These are phyloP conservation scores for Oryza glaberrima DNA, from an alignment of 176 grass and related monocot genomes.

Conservation along the genomic window DNA sequence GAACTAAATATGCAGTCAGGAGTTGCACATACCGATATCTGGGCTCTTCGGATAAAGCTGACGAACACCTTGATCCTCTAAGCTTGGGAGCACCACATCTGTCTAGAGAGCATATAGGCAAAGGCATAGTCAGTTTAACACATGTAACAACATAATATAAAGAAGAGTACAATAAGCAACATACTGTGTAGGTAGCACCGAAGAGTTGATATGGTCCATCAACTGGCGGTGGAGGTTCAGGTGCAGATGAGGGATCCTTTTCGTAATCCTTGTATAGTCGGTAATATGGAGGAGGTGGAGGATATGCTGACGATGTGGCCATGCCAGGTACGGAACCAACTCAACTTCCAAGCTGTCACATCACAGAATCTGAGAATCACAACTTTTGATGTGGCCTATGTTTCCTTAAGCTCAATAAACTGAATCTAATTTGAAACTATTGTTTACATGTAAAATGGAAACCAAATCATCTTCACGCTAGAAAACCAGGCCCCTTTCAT, in stretches of 20 bases:
- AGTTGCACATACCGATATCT: slow-evolving; percentile 55
- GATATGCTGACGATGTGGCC: slow-evolving; percentile 72
- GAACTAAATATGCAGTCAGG: background rate
- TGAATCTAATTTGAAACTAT: background rate
- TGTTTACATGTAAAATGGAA: background rate
- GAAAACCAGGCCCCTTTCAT: background rate
- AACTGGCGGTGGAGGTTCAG: slow-evolving; percentile 63
- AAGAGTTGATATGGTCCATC: slow-evolving; percentile 64
- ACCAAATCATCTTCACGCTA: background rate
- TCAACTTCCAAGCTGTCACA: background rate
- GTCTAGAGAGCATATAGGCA: slow-evolving; percentile 41
- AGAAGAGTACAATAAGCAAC: slow-evolving; percentile 13
- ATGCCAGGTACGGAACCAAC: slow-evolving; percentile 21
- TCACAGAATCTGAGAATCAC: background rate
- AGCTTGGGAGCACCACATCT: slow-evolving; percentile 78
- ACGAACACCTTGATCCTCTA: slow-evolving; percentile 83
- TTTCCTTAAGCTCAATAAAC: background rate
- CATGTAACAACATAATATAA: background rate
- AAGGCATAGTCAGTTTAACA: slow-evolving; percentile 18
- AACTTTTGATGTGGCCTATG: slow-evolving; percentile 1
- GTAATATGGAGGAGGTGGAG: slow-evolving; percentile 84
- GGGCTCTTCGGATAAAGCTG: slow-evolving; percentile 79
- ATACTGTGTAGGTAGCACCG: slow-evolving; percentile 69
- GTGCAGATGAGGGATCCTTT: slow-evolving; percentile 67
- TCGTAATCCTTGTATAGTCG: slow-evolving; percentile 75